phyloP scores from a whole-genome alignment of 441 rosid species.

The Mallotus japonicus region DNA sequence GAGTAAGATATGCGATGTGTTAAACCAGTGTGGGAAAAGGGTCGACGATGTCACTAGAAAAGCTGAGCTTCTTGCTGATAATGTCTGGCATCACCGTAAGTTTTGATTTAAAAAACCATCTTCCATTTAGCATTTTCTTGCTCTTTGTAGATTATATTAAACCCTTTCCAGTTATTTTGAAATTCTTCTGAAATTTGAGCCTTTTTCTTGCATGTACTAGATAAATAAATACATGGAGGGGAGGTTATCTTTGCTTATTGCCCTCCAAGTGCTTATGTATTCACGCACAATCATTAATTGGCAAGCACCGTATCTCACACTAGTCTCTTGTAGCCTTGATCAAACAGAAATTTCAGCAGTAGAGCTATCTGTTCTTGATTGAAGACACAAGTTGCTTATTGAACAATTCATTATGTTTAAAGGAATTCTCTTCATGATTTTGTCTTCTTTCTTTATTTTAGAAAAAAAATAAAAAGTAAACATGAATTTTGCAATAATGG shows the following conservation, averaged over 20 bases:
- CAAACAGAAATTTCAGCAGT: background rate
- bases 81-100: constrained; percentile 67
- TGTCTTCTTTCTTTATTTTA: background rate
- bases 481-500: constrained; percentile 1
- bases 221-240: too few species aligned
- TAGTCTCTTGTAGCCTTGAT: background rate
- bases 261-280: too few species aligned
- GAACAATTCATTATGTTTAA: background rate
- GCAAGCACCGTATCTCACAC: background rate
- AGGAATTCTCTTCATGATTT: background rate
- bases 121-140: background rate
- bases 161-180: too few species aligned
- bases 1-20: constrained; percentile 42
- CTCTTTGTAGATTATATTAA: background rate
- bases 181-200: too few species aligned
- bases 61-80: constrained; percentile 56
- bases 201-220: background rate
- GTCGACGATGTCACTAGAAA: constrained; percentile 51
- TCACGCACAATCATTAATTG: too few species aligned
- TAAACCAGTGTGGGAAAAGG: constrained; percentile 57
- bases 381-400: background rate
- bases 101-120: background rate
- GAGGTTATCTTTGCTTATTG: too few species aligned
- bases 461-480: background rate
- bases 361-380: background rate